Conservation (phyloP, 176 grass and related monocot species). For the Phyllostachys edulis region DNA sequence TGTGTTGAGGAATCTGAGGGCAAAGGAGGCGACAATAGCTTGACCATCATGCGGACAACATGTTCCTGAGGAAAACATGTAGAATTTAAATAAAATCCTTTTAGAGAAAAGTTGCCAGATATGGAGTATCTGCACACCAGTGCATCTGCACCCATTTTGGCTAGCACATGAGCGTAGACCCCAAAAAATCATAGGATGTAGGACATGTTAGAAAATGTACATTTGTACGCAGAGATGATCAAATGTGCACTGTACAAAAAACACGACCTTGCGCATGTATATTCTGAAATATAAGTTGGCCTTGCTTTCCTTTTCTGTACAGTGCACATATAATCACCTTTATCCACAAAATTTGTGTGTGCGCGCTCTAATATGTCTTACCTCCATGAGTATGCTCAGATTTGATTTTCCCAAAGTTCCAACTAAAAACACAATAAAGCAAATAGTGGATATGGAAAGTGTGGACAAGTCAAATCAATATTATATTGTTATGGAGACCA, state of each 20-base stretch:
- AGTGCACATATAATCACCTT: not conserved
- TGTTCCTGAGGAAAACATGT: slow-evolving; percentile 63
- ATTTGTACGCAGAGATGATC: not conserved
- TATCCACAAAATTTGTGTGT: not conserved
- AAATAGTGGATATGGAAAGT: not conserved
- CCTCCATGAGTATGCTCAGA: not conserved
- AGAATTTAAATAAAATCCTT: slow-evolving; percentile 23
- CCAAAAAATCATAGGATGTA: not conserved
- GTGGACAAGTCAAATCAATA: slow-evolving; percentile 20
- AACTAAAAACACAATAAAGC: slow-evolving; percentile 3
- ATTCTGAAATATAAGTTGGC: not conserved
- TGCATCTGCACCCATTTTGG: not conserved
- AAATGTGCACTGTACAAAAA: not conserved
- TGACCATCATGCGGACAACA: slow-evolving; percentile 71
- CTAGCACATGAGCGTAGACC: not conserved
- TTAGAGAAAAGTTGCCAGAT: not conserved
- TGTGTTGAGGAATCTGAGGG: slow-evolving; percentile 69
- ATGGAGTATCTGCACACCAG: not conserved
- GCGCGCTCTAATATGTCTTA: not conserved
- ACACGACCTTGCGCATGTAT: not conserved
- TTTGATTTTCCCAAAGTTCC: not conserved
- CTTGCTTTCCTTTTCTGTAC: not conserved
- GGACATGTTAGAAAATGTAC: not conserved
- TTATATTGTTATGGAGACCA: slow-evolving; percentile 8
- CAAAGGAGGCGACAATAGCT: slow-evolving; percentile 63